Evolutionary conservation across 2,329 filamentous ascomycete genomes (phyloP).

Genomic region (Rhinocladiella mackenziei): DNA sequence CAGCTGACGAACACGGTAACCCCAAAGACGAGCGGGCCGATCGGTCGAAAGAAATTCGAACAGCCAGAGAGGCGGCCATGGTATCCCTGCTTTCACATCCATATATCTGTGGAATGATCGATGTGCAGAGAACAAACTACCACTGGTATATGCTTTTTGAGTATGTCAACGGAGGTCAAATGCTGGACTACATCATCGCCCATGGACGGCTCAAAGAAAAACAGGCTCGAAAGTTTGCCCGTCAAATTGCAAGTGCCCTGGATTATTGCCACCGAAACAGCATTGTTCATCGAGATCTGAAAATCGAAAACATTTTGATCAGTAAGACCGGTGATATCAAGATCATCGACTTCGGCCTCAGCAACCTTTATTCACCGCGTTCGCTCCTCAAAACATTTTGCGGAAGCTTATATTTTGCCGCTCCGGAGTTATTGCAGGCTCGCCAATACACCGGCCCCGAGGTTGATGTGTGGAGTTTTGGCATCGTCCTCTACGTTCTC

Average conservation of each 20-base stretch:
- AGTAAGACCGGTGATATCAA: conserved; percentile 99
- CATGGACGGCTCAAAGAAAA: conserved; percentile 97
- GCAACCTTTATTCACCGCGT: conserved; percentile 87
- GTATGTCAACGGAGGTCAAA: conserved; percentile 97
- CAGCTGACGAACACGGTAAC: conserved; percentile 74
- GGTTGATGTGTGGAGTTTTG: conserved; percentile 98
- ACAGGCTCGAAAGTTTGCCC: conserved; percentile 93
- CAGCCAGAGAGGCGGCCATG: conserved; percentile 91
- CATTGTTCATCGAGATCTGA: conserved; percentile 94
- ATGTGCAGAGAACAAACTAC: conserved; percentile 92
- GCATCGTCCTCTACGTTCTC: conserved; percentile 93
- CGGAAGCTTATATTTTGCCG: conserved; percentile 95
- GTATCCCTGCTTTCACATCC: conserved; percentile 91
- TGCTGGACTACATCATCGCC: conserved; percentile 99
- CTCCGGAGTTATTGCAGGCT: conserved; percentile 88
- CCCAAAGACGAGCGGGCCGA: conserved; percentile 80
- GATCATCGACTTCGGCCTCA: conserved; percentile 97
- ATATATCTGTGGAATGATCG: conserved; percentile 91
- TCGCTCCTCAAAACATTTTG: conserved; percentile 92
- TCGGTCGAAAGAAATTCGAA: conserved; percentile 93
- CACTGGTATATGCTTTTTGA: conserved; percentile 99
- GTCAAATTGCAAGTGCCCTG: conserved; percentile 91
- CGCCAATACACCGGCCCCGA: conserved; percentile 93
- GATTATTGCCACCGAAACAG: conserved; percentile 98
- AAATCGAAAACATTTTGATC: conserved; percentile 99